A percentile compares a stretch with the other conserved stretches of the same genome.
phyloP scores from a whole-genome alignment of 306 rosid genomes.

The Cucumis melo region DNA sequence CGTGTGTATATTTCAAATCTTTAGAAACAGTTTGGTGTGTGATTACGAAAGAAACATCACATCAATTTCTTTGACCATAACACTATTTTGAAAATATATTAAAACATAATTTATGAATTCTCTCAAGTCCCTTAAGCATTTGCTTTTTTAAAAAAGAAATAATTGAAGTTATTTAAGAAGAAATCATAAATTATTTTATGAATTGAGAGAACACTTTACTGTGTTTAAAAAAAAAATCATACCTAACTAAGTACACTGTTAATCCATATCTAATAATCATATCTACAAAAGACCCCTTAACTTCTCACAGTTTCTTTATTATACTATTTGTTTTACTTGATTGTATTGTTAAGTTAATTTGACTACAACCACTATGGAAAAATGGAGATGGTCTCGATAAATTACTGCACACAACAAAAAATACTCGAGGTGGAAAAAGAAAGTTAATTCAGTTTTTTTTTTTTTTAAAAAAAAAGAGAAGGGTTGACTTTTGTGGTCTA shows the following conservation, averaged over 20 bases:
- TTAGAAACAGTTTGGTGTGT: neutral
- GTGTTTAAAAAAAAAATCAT: neutral
- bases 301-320: neutral
- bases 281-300: neutral
- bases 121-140: neutral
- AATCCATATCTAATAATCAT: neutral
- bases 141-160: too few species aligned
- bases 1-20: neutral
- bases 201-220: neutral
- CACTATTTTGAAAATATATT: too few species aligned
- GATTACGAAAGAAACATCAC: too few species aligned
- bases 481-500: neutral
- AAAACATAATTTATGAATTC: too few species aligned
- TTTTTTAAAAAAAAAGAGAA: neutral
- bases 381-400: too few species aligned
- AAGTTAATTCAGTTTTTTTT: neutral
- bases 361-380: too few species aligned
- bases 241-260: too few species aligned
- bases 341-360: neutral
- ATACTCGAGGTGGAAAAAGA: neutral
- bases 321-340: neutral
- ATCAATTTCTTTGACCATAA: too few species aligned
- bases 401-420: too few species aligned
- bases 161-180: neutral
- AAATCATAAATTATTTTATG: neutral